phyloP scores from a whole-genome alignment of 306 rosid species.

The Cyclanthera cordifolia region DNA sequence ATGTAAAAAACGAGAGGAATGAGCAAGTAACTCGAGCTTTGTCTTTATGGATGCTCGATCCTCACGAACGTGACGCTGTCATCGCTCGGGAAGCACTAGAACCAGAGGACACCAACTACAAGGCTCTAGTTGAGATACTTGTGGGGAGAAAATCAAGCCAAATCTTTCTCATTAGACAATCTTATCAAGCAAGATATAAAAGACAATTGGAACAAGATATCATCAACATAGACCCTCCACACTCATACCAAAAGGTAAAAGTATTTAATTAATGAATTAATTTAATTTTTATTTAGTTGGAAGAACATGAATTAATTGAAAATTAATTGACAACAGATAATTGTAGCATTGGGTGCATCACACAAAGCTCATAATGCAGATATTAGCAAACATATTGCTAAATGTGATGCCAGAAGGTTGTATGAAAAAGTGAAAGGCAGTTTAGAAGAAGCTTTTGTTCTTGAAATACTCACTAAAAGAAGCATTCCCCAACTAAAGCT shows the following conservation, averaged over 20 bases:
- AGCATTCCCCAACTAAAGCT: conserved; percentile 61
- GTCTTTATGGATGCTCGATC: conserved; percentile 49
- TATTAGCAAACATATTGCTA: conserved; percentile 47
- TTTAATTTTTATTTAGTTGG: no score
- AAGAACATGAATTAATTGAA: no score
- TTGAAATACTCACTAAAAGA: conserved; percentile 63
- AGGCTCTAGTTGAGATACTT: conserved; percentile 48
- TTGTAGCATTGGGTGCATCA: conserved; percentile 58
- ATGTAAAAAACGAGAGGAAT: conserved; percentile 18
- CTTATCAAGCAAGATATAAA: conserved; percentile 36
- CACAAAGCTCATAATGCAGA: conserved; percentile 63
- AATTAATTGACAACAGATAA: conserved; percentile 30
- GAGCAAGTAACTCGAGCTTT: conserved; percentile 25
- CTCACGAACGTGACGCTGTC: conserved; percentile 50
- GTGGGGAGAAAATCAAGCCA: conserved; percentile 66
- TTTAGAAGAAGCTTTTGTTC: conserved; percentile 40
- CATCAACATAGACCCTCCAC: conserved; percentile 53
- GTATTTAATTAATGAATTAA: no score
- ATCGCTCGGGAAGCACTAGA: conserved; percentile 41
- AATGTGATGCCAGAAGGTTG: conserved; percentile 65
- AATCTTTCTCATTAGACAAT: conserved; percentile 45
- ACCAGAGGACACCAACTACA: conserved; percentile 31
- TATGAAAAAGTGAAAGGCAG: conserved; percentile 51
- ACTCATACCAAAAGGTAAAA: conserved; percentile 57
- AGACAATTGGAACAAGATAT: conserved; percentile 57